A percentile compares a stretch with the other conserved stretches of the same genome.
Conservation (phyloP, 495 filamentous ascomycete species). For the Aspergillus indologenus region DNA sequence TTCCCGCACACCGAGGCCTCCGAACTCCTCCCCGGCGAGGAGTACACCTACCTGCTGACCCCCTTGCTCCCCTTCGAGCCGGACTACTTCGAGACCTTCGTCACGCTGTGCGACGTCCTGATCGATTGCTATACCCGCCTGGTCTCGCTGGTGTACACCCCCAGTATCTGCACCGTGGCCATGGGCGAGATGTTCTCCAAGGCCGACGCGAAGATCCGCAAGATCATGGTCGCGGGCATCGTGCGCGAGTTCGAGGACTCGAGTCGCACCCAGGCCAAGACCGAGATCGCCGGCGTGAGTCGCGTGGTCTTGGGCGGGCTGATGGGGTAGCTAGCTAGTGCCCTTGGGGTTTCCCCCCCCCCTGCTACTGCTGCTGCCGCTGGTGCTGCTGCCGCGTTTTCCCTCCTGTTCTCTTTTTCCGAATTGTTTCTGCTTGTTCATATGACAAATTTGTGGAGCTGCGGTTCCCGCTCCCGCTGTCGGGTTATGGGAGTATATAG, state of each 20-base stretch:
- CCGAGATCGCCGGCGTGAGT: constrained; percentile 77
- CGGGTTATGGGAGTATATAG: neutral
- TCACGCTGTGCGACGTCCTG: constrained; percentile 93
- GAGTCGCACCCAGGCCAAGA: constrained; percentile 67
- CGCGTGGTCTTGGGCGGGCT: constrained; percentile 88
- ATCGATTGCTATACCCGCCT: constrained; percentile 88
- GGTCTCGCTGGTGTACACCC: constrained; percentile 63
- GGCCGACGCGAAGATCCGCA: constrained; percentile 78
- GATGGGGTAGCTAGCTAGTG: constrained; percentile 66
- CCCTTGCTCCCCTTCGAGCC: constrained; percentile 95
- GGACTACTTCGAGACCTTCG: constrained; percentile 95
- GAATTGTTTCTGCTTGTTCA: neutral
- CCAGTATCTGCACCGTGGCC: constrained; percentile 63
- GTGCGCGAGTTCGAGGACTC: constrained; percentile 92
- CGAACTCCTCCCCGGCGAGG: constrained; percentile 63
- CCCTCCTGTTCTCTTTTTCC: neutral
- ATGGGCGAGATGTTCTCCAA: constrained; percentile 78
- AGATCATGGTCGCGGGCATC: constrained; percentile 78
- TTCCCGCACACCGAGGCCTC: constrained; percentile 51
- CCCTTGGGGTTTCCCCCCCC: too few species aligned
- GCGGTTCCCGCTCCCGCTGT: neutral
- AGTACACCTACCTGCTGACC: constrained; percentile 84
- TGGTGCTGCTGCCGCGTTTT: too few species aligned
- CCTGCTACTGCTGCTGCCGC: too few species aligned
- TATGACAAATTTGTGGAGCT: neutral